Evolutionary conservation across 2,329 filamentous ascomycete genomes (phyloP), one percentile per base, ranked within the genome.

Genomic region (Sphaerulina populicola): DNA sequence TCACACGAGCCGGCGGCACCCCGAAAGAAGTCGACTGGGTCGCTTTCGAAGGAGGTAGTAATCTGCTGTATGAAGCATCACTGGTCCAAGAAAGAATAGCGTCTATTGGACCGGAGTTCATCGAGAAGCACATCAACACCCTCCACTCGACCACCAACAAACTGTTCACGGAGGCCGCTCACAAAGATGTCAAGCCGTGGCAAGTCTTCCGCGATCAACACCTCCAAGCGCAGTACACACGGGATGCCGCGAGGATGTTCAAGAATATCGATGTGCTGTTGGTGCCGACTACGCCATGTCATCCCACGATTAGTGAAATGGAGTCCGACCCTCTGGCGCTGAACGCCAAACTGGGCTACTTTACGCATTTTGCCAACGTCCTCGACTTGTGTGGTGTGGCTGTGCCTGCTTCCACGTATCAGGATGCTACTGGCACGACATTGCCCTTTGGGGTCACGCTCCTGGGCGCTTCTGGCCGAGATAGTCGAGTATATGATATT

Each of bases 281-380:
- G 0, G 77, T 82, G 1, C 80, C 80, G 0, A 82, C 79, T 0
- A 69, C 77, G 11, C 55, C 62, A 5, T 60, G 55, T 37, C 64
- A 66, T 52, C 79, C 79, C 36, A 79, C 73, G 0, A 70, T 80
- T 2, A 68, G 72, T 14, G 71, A 79, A 52, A 70, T 82, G 42
- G 66, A 70, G 1, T 65, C 65, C 2, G 74, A 79, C 38, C 79
- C 79, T 0, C 69, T 82, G 18, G 65, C 63, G 12, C 72, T 76
- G 59, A 82, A 82, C 57, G 75, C 75, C 3, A 64, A 71, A 3
- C 61, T 80, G 5, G 77, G 78, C 5, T 74, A 71, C 36, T 82
- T 80, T 51, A 80, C 78, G 0, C 79, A 81, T 59, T 81, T 77
- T 59, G 80, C 74, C 12, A 82, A 82, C 57, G 77, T 82, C 27